These are phyloP conservation scores for Phytopythium sindhum DNA, from an alignment of 352 stramenopile species.

Conservation along the genomic window DNA sequence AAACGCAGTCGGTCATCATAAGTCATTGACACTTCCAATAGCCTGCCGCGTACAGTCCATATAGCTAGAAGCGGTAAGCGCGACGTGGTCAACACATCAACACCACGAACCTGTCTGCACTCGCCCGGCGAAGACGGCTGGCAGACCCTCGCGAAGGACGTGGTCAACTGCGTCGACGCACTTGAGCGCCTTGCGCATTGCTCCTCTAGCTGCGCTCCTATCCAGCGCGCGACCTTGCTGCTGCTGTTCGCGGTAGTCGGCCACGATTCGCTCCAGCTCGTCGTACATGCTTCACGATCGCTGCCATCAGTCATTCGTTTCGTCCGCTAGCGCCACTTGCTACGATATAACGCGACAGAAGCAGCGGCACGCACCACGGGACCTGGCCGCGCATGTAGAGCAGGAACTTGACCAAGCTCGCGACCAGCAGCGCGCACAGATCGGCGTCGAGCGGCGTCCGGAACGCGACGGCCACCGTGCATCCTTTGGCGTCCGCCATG, in stretches of 20 bases:
- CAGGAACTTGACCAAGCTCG: constrained; percentile 44
- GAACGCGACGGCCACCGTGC: constrained; percentile 29
- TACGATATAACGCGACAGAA: neutral
- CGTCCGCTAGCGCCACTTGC: neutral
- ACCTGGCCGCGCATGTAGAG: constrained; percentile 68
- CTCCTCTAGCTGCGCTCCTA: constrained; percentile 25
- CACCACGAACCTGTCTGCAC: constrained; percentile 26
- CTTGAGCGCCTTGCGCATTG: constrained; percentile 46
- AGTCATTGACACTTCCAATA: neutral
- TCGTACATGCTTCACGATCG: constrained; percentile 13
- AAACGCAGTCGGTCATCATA: neutral
- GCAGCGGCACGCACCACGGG: constrained; percentile 34
- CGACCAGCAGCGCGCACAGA: constrained; percentile 32
- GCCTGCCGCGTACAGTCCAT: neutral
- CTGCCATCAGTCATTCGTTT: neutral
- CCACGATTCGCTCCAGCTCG: constrained; percentile 29
- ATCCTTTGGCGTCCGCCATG: neutral
- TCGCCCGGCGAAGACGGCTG: constrained; percentile 29
- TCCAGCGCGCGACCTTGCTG: constrained; percentile 6
- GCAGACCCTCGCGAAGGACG: constrained; percentile 26
- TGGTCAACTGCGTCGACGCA: constrained; percentile 33
- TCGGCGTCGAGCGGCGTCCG: constrained; percentile 40
- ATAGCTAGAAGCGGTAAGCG: no score
- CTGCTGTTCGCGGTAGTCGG: constrained; percentile 16
- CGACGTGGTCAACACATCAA: neutral